phyloP scores from a whole-genome alignment of 371 early-diverging fungal genomes.

The Nematocida ausubeli region DNA sequence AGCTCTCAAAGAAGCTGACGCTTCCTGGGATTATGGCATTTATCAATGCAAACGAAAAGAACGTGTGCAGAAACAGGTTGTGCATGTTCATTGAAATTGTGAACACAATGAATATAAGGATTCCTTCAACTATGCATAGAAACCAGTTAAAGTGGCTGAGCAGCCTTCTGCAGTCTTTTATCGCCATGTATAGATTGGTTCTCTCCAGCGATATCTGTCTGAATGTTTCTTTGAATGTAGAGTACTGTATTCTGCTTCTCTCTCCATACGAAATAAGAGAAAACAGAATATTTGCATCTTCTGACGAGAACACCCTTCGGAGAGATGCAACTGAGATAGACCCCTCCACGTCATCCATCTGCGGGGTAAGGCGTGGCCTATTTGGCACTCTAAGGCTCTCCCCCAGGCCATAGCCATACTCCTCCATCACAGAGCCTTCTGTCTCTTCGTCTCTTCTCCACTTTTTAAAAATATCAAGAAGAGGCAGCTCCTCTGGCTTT shows the following conservation, averaged over 20 bases:
- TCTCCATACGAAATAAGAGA: slow-evolving; percentile 62
- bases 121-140: slow-evolving; percentile 32
- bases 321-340: slow-evolving; percentile 61
- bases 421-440: slow-evolving; percentile 26
- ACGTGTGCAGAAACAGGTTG: slow-evolving; percentile 41
- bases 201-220: slow-evolving; percentile 67
- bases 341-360: slow-evolving; percentile 43
- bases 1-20: slow-evolving; percentile 65
- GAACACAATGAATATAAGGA: slow-evolving; percentile 45
- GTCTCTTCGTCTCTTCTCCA: slow-evolving; percentile 42
- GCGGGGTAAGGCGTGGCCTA: slow-evolving; percentile 45
- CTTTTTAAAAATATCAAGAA: slow-evolving; percentile 21
- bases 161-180: slow-evolving; percentile 60
- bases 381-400: slow-evolving; percentile 53
- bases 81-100: slow-evolving; percentile 51
- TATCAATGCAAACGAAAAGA: slow-evolving; percentile 48
- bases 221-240: slow-evolving; percentile 64
- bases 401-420: slow-evolving; percentile 54
- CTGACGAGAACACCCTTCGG: slow-evolving; percentile 27
- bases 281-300: slow-evolving; percentile 55
- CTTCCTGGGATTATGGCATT: slow-evolving; percentile 54
- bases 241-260: slow-evolving; percentile 52
- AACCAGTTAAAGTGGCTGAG: slow-evolving; percentile 42
- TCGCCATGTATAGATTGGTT: slow-evolving; percentile 60
- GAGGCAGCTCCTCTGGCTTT: slow-evolving; percentile 34